Conservation (phyloP, 2,329 filamentous ascomycete genomes). For the Sporothrix brasiliensis region DNA sequence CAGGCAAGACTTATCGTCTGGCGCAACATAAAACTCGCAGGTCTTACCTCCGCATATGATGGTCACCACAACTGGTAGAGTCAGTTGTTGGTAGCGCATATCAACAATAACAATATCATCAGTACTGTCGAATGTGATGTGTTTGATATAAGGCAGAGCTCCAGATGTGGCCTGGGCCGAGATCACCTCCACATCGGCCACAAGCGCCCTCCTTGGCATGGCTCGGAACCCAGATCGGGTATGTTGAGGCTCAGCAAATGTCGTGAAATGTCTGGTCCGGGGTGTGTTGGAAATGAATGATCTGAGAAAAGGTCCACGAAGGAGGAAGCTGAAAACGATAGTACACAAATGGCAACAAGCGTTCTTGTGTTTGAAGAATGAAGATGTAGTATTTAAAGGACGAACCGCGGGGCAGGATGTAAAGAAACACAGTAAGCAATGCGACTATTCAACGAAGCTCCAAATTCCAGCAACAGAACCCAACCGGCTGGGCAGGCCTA, state of each 20-base stretch:
- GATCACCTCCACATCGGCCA: constrained; percentile 19
- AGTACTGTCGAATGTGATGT: background rate
- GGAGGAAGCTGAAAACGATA: background rate
- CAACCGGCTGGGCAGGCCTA: background rate
- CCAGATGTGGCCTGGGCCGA: background rate
- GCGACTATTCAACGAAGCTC: background rate
- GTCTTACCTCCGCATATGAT: constrained; percentile 19
- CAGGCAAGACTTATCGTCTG: background rate
- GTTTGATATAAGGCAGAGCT: background rate
- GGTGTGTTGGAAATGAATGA: background rate
- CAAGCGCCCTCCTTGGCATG: constrained; percentile 41
- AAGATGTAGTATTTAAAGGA: background rate
- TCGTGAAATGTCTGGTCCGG: background rate
- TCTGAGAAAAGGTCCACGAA: background rate
- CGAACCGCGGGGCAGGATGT: background rate
- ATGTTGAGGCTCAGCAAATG: background rate
- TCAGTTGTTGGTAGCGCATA: background rate
- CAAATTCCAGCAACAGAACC: background rate
- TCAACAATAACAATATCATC: constrained; percentile 2
- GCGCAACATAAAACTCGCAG: too few species aligned
- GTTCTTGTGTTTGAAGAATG: background rate
- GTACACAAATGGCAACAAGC: background rate
- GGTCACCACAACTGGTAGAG: background rate
- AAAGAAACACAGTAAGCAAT: background rate
- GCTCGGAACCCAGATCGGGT: background rate